phyloP scores from a whole-genome alignment of 805 yeast genomes.

The Candida cerambycidarum region DNA sequence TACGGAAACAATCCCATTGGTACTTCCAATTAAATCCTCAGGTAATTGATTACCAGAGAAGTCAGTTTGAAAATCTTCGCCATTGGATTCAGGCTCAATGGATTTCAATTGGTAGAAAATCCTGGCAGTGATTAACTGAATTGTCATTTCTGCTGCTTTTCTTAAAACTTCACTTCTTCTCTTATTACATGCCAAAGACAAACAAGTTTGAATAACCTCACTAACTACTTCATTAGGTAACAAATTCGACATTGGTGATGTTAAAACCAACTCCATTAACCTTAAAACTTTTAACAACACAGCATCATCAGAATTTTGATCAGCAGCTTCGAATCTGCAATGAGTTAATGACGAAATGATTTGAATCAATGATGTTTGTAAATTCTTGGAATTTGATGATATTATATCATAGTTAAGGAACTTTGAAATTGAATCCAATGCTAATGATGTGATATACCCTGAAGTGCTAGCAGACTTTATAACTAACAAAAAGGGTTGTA shows the following conservation, averaged over 20 bases:
- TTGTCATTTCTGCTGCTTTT: conserved; percentile 82
- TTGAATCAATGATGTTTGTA: conserved; percentile 60
- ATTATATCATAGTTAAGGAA: conserved; percentile 71
- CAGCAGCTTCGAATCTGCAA: conserved; percentile 94
- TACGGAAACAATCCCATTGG: conserved; percentile 18
- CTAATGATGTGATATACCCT: conserved; percentile 80
- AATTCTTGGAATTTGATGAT: conserved; percentile 51
- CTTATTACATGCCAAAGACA: conserved; percentile 89
- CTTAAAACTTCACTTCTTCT: conserved; percentile 87
- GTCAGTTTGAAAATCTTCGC: conserved; percentile 48
- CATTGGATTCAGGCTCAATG: conserved; percentile 47
- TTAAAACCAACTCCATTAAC: conserved; percentile 64
- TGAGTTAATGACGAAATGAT: conserved; percentile 78
- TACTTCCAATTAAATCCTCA: conserved; percentile 60
- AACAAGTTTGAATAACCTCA: conserved; percentile 87
- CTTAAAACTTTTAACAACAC: conserved; percentile 80
- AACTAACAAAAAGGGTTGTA: conserved; percentile 84
- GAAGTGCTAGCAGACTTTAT: conserved; percentile 83
- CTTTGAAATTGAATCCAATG: conserved; percentile 73
- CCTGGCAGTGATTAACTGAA: conserved; percentile 65
- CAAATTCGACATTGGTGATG: conserved; percentile 61
- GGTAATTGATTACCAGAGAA: conserved; percentile 50
- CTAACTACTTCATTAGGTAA: conserved; percentile 79
- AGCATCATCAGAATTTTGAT: conserved; percentile 88
- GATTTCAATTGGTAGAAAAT: conserved; percentile 61